Evolutionary conservation across 2,329 filamentous ascomycete genomes (phyloP), one percentile per base, ranked within the genome.

Genomic region (Ophiostoma montium): DNA sequence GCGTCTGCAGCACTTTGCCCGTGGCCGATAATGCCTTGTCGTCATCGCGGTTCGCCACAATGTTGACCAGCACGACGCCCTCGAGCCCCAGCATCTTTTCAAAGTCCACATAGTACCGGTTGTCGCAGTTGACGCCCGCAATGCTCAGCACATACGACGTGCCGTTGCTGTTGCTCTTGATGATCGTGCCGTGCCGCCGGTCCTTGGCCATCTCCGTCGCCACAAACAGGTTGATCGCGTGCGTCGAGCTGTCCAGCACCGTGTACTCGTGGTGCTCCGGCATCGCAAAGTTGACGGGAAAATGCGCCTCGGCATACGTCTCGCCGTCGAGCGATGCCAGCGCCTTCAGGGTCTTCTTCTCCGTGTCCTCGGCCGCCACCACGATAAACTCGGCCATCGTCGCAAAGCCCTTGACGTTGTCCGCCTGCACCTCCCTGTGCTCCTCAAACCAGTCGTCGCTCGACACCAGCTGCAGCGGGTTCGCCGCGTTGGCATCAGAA

Each of bases 111-210:
- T 82, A 95, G 39, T 82, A 88, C 2, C 63, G 57, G 12, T 74
- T 68, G 60, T 95, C 80, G 57, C 86, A 78, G 64, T 96, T 95
- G 60, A 96, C 87, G 18, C 78, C 78, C 45, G 77, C 70, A 21
- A 92, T 72, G 63, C 86, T 94, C 55, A 94, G 70, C 12, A 95
- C 86, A 60, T 95, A 98, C 1, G 85, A 92, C 1, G 92, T 98
- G 48, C 92, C 92, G 61, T 98, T 96, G 58, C 88, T 95, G 69
- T 98, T 98, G 61, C 88, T 95, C 76, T 96, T 98, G 65, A 98
- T 79, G 57, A 98, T 86, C 21, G 84, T 83, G 35, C 92, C 92
- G 58, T 85, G 88, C 52, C 84, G 77, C 46, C 75, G 77, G 16
- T 78, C 82, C 46, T 70, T 62, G 3, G 70, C 69, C 36, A 74